Evolutionary conservation across 2,329 filamentous ascomycete species (phyloP).

Genomic region (Xylaria sp.): DNA sequence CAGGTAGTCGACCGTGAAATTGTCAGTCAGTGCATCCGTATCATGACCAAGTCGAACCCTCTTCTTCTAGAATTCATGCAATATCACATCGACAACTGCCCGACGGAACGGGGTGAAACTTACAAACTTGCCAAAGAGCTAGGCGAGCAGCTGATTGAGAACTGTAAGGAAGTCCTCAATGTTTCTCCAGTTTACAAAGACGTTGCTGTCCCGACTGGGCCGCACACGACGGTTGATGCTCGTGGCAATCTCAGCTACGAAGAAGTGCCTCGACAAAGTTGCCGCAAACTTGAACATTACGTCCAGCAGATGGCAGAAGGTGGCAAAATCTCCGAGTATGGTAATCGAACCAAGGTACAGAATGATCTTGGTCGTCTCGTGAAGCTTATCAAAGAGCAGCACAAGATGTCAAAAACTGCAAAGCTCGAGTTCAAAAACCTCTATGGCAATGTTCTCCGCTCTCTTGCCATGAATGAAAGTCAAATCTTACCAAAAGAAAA

Average conservation of each 20-base stretch:
- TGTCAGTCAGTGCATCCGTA: slow-evolving; percentile 96
- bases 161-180: slow-evolving; percentile 90
- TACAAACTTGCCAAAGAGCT: slow-evolving; percentile 98
- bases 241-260: slow-evolving; percentile 92
- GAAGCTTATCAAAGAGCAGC: slow-evolving; percentile 97
- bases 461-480: slow-evolving; percentile 95
- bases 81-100: slow-evolving; percentile 99
- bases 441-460: slow-evolving; percentile 92
- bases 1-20: slow-evolving; percentile 96
- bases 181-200: slow-evolving; percentile 93
- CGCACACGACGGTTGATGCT: slow-evolving; percentile 88
- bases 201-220: slow-evolving; percentile 88
- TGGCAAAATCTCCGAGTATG: slow-evolving; percentile 98
- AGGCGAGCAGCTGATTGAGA: slow-evolving; percentile 91
- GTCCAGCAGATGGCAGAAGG: slow-evolving; percentile 98
- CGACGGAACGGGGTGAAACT: slow-evolving; percentile 93
- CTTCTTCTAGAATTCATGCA: slow-evolving; percentile 98
- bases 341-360: slow-evolving; percentile 97
- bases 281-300: slow-evolving; percentile 97
- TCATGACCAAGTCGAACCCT: slow-evolving; percentile 99
- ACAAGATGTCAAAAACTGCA: slow-evolving; percentile 95
- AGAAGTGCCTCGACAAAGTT: slow-evolving; percentile 84
- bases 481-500: slow-evolving; percentile 93
- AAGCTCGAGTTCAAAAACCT: slow-evolving; percentile 95
- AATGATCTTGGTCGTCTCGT: slow-evolving; percentile 94